Conservation (phyloP, 1,284 basidiomycete species). For the Singerocomus inundabilis region DNA sequence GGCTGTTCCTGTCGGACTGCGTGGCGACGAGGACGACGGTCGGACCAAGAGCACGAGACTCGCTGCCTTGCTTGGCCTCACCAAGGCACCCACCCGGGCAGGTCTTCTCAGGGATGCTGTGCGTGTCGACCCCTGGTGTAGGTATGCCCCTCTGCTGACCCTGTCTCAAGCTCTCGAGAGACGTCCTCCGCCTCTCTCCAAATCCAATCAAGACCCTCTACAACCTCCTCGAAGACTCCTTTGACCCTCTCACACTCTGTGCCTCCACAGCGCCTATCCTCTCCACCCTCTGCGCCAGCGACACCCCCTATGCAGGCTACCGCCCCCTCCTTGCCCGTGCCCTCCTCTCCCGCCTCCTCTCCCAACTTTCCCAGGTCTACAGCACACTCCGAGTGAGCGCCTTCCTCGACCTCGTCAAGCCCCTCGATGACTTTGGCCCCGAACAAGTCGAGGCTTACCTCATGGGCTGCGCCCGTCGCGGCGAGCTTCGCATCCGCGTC, state of each 20-base stretch:
- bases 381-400: constrained; percentile 81
- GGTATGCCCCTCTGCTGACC: neutral
- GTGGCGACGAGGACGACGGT: constrained; percentile 68
- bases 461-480: constrained; percentile 87
- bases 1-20: constrained; percentile 86
- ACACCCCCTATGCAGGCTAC: constrained; percentile 70
- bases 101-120: constrained; percentile 86
- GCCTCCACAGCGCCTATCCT: constrained; percentile 83
- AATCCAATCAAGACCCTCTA: constrained; percentile 79
- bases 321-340: constrained; percentile 90
- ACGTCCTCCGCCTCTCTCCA: constrained; percentile 84
- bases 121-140: constrained; percentile 31
- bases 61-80: constrained; percentile 84
- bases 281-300: constrained; percentile 47
- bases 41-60: constrained; percentile 78
- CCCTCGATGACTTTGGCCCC: constrained; percentile 70
- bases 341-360: constrained; percentile 90
- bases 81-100: constrained; percentile 83
- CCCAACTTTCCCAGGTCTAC: constrained; percentile 94
- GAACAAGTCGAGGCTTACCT: constrained; percentile 89
- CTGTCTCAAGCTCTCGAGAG: constrained; percentile 63
- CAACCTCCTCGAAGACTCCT: constrained; percentile 89
- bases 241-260: constrained; percentile 92
- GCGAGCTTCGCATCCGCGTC: constrained; percentile 85
- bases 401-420: constrained; percentile 74